These are phyloP conservation scores for Acanthamoeba divionensis DNA, from an alignment of 208 protist species.

Conservation along the genomic window DNA sequence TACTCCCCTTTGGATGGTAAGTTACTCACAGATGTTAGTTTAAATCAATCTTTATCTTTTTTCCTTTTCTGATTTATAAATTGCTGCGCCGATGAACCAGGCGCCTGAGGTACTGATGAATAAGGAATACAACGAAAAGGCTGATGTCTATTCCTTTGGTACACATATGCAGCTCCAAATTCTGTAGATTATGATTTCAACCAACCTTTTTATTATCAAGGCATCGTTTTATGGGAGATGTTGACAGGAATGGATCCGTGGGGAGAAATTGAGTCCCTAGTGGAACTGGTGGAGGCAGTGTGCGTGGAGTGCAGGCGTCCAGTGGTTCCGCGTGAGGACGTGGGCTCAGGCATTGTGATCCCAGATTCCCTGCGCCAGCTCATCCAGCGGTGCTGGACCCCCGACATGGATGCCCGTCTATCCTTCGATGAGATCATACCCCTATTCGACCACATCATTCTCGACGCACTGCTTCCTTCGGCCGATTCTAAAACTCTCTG, in stretches of 20 bases:
- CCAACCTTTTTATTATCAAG: no score
- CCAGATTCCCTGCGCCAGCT: constrained; percentile 14
- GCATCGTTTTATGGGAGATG: constrained; percentile 52
- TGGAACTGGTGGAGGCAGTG: constrained; percentile 47
- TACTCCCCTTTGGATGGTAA: constrained; percentile 42
- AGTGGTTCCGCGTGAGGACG: neutral
- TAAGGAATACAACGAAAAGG: constrained; percentile 53
- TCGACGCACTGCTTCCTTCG: neutral
- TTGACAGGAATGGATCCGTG: constrained; percentile 27
- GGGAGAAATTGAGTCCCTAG: constrained; percentile 34
- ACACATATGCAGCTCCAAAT: no score
- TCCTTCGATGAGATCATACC: constrained; percentile 47
- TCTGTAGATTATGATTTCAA: no score
- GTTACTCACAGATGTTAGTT: neutral
- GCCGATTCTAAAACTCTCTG: neutral
- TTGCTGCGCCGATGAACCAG: neutral
- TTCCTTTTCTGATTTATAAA: neutral
- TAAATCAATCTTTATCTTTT: neutral
- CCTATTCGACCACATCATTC: constrained; percentile 44
- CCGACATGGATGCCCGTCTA: constrained; percentile 14
- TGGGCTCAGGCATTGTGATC: no score
- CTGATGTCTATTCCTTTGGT: no score
- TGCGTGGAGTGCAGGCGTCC: constrained; percentile 14
- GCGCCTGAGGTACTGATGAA: constrained; percentile 47
- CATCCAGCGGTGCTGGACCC: constrained; percentile 19